Evolutionary conservation across 108 stramenopile species (phyloP).

Genomic region (Pseudonitzschia delicatissima): DNA sequence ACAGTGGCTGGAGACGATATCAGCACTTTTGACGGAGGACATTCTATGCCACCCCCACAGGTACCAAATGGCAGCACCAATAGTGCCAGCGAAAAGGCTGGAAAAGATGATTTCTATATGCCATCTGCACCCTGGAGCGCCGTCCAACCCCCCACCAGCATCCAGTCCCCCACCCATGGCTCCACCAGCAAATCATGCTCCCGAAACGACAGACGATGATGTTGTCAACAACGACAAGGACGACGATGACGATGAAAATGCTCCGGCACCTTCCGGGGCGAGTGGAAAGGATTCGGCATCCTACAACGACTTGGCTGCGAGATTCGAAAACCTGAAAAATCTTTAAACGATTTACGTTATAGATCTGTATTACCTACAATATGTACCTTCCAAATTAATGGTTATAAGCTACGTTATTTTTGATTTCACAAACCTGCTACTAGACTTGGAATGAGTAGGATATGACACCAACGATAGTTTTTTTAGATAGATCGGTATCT

Average conservation of each 20-base stretch:
- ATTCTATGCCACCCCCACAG: background rate
- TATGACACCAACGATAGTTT: too few relatives aligned
- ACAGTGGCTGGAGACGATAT: slow-evolving; percentile 25
- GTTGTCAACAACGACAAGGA: slow-evolving; percentile 24
- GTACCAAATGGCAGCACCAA: slow-evolving; percentile 8
- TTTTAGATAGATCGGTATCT: too few relatives aligned
- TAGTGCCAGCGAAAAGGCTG: slow-evolving; percentile 34
- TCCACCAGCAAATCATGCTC: slow-evolving; percentile 13
- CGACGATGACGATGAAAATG: slow-evolving; percentile 21
- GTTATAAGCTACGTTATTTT: too few relatives aligned
- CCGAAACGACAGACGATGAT: slow-evolving; percentile 1
- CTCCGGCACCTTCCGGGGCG: slow-evolving; percentile 3
- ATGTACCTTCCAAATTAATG: background rate
- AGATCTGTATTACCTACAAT: background rate
- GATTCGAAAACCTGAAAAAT: slow-evolving; percentile 69
- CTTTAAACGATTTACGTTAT: slow-evolving; percentile 12
- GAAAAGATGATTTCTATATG: slow-evolving; percentile 61
- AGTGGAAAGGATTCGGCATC: slow-evolving; percentile 17
- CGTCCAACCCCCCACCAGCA: too few relatives aligned
- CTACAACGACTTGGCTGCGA: slow-evolving; percentile 70
- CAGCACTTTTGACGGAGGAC: slow-evolving; percentile 15
- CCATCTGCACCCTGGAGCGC: slow-evolving; percentile 49
- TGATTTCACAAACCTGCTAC: too few relatives aligned
- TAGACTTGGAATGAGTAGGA: too few relatives aligned
- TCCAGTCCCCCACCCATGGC: slow-evolving; percentile 20